Conservation (phyloP, 164 flowering plant species). For the Macadamia integrifolia region DNA sequence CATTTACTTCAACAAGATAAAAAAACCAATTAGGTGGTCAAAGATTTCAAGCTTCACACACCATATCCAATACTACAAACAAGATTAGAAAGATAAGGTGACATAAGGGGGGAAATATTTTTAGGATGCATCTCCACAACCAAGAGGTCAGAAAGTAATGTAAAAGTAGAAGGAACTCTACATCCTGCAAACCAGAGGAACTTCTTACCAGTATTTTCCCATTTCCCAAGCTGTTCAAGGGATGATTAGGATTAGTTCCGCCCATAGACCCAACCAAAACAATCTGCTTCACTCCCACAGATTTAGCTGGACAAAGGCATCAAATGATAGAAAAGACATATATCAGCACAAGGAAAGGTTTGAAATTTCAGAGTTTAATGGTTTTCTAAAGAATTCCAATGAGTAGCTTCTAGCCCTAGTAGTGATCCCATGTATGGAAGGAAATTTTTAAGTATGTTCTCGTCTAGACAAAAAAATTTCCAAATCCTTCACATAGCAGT, state of each 20-base stretch:
- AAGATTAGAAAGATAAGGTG: neutral
- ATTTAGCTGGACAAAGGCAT: constrained; percentile 63
- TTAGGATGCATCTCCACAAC: too few relatives aligned
- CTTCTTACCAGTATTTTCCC: constrained; percentile 83
- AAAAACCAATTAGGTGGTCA: neutral
- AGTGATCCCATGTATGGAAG: too few relatives aligned
- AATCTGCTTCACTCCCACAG: constrained; percentile 92
- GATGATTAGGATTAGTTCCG: constrained; percentile 72
- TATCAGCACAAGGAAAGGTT: too few relatives aligned
- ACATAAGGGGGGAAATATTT: neutral
- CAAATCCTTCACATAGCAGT: too few relatives aligned
- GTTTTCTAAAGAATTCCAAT: too few relatives aligned
- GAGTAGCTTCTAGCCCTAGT: too few relatives aligned
- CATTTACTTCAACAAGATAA: neutral
- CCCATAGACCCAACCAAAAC: constrained; percentile 99
- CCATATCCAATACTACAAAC: neutral
- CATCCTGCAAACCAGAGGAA: neutral
- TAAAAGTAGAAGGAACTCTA: neutral
- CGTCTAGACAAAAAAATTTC: too few relatives aligned
- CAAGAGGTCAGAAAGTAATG: neutral
- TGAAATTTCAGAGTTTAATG: too few relatives aligned
- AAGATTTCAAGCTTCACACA: neutral
- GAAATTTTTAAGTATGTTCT: too few relatives aligned
- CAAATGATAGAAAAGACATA: constrained; percentile 1
- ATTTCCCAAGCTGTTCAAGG: constrained; percentile 84